phyloP scores from a whole-genome alignment of 73 alveolate genomes.

The Effrenium voratum region DNA sequence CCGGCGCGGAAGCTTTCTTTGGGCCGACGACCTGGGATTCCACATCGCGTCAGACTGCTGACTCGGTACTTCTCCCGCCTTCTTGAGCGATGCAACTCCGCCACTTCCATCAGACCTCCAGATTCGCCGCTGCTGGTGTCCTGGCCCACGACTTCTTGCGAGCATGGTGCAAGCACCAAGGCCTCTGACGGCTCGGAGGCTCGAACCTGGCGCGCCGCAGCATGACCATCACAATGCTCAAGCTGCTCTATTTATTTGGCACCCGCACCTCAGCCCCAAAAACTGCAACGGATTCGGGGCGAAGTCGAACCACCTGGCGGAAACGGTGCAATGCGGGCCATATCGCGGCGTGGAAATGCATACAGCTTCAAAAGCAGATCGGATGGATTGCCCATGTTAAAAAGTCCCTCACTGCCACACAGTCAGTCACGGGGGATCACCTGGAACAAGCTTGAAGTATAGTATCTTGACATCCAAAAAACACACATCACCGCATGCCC shows the following conservation, averaged over 20 bases:
- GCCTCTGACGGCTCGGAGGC: not conserved
- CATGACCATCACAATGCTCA: no score
- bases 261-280: conserved; percentile 28
- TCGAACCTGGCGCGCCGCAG: no score
- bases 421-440: not conserved
- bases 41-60: no score
- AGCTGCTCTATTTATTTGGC: not conserved
- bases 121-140: conserved; percentile 59
- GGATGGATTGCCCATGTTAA: no score
- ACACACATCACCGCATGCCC: not conserved
- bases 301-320: conserved; percentile 83
- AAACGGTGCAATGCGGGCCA: no score
- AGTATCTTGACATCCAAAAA: not conserved
- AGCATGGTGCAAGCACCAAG: not conserved
- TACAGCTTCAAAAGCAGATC: no score
- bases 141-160: not conserved
- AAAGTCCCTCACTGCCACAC: no score
- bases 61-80: not conserved
- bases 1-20: conserved; percentile 81
- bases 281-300: conserved; percentile 82
- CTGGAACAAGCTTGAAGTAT: not conserved
- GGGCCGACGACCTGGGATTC: conserved; percentile 55
- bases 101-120: conserved; percentile 85
- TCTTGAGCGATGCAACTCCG: conserved; percentile 83
- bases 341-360: no score